Conservation (phyloP, 2,329 filamentous ascomycete species). For the Cytospora chrysosperma region DNA sequence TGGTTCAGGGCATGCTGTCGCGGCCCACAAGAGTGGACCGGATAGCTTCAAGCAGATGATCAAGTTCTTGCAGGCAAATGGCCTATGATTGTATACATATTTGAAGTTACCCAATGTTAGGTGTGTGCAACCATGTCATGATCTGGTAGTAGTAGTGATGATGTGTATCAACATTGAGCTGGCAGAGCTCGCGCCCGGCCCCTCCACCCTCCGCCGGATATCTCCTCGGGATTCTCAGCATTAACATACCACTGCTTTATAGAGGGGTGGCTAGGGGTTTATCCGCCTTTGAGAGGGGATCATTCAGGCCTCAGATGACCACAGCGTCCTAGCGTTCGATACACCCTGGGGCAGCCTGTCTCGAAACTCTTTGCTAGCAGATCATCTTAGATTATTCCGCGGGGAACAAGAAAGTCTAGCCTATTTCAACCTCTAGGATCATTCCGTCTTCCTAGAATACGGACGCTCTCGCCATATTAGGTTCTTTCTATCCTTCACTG, state of each 20-base stretch:
- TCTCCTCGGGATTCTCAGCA: conserved; percentile 30
- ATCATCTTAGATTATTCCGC: conserved; percentile 25
- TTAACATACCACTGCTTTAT: conserved; percentile 33
- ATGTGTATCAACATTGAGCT: no score
- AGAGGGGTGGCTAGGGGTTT: conserved; percentile 30
- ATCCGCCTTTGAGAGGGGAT: conserved; percentile 32
- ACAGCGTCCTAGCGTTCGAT: conserved; percentile 24
- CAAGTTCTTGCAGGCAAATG: no score
- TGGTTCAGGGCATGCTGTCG: no score
- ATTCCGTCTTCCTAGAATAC: conserved; percentile 26
- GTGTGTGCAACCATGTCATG: no score
- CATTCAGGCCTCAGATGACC: conserved; percentile 9
- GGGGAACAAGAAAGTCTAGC: conserved; percentile 13
- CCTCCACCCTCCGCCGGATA: no score
- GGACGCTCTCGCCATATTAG: conserved; percentile 28
- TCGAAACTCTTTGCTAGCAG: conserved; percentile 25
- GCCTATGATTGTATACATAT: no score
- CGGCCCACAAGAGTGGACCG: no score
- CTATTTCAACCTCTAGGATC: conserved; percentile 17
- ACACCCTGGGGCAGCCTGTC: conserved; percentile 23
- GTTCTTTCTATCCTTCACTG: conserved; percentile 50
- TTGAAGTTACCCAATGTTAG: no score
- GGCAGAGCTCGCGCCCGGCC: no score
- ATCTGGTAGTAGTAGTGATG: no score
- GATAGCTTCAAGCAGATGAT: no score